phyloP scores from a whole-genome alignment of 352 stramenopile species.

The Globisporangium cylindrosporum region DNA sequence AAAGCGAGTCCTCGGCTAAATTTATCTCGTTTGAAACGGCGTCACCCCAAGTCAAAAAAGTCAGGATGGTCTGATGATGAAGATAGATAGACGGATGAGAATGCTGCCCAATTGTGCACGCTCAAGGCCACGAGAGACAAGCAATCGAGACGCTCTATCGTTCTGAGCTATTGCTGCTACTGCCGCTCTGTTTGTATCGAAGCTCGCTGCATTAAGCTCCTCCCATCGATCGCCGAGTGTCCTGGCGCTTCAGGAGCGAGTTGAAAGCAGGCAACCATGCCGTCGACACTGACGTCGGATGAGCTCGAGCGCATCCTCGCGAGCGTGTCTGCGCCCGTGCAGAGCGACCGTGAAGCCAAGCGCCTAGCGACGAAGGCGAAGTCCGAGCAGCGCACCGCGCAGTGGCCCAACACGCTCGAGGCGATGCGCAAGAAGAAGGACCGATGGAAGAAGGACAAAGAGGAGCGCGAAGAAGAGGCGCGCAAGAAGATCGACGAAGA shows the following conservation, averaged over 20 bases:
- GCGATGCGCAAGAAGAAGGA: conserved; percentile 89
- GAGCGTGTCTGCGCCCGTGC: conserved; percentile 60
- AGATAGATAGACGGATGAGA: neutral
- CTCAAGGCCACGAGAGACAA: neutral
- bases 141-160: neutral
- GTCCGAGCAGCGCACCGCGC: conserved; percentile 74
- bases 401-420: conserved; percentile 92
- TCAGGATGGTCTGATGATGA: neutral
- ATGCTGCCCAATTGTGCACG: neutral
- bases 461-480: conserved; percentile 76
- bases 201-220: neutral
- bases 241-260: too few species aligned
- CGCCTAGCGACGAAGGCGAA: conserved; percentile 65
- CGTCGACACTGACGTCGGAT: conserved; percentile 49
- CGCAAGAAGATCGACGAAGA: conserved; percentile 75
- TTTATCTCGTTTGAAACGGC: neutral
- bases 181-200: neutral
- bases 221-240: too few species aligned
- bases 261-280: conserved; percentile 13
- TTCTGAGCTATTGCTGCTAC: neutral
- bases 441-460: conserved; percentile 88
- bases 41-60: neutral
- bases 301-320: conserved; percentile 69
- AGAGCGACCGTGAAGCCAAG: conserved; percentile 67
- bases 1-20: neutral